Conservation (phyloP, 345 rosid species). For the Hirschfeldia incana region DNA sequence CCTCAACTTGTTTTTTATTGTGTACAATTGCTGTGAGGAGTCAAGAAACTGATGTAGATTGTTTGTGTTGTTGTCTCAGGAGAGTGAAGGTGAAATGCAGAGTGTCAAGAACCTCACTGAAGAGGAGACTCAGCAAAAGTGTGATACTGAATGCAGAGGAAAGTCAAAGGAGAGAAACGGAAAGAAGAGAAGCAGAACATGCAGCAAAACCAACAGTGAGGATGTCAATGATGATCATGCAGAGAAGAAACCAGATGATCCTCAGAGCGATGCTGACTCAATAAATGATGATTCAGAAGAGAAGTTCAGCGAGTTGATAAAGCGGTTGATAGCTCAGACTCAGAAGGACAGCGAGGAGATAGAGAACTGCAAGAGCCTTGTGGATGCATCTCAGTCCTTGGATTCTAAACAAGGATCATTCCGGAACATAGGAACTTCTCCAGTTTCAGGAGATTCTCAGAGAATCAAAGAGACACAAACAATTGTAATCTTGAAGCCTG, state of each 20-base stretch:
- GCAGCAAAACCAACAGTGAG: constrained; percentile 55
- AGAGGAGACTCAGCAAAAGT: constrained; percentile 47
- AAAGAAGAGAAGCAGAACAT: constrained; percentile 52
- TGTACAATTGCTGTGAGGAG: not conserved
- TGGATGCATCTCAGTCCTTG: constrained; percentile 61
- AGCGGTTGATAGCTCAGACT: constrained; percentile 62
- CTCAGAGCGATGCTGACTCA: not conserved
- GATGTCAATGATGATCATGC: constrained; percentile 43
- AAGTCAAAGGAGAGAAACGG: constrained; percentile 40
- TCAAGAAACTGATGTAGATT: not conserved
- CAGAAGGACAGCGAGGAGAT: constrained; percentile 68
- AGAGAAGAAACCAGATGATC: constrained; percentile 38
- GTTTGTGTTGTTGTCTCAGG: constrained; percentile 45
- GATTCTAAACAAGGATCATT: constrained; percentile 60
- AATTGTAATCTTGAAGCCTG: constrained; percentile 66
- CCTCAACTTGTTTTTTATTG: constrained; percentile 24
- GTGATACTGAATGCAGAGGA: constrained; percentile 29
- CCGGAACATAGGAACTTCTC: not conserved
- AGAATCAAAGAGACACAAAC: constrained; percentile 49
- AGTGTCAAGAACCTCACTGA: constrained; percentile 88
- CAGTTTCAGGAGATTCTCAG: not conserved
- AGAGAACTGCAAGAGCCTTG: constrained; percentile 41
- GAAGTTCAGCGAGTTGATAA: constrained; percentile 67
- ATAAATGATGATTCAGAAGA: constrained; percentile 48
- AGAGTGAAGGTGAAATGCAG: constrained; percentile 1